These are phyloP conservation scores for Metarhizium brunneum DNA, from an alignment of 2,329 filamentous ascomycete species.

Conservation along the genomic window DNA sequence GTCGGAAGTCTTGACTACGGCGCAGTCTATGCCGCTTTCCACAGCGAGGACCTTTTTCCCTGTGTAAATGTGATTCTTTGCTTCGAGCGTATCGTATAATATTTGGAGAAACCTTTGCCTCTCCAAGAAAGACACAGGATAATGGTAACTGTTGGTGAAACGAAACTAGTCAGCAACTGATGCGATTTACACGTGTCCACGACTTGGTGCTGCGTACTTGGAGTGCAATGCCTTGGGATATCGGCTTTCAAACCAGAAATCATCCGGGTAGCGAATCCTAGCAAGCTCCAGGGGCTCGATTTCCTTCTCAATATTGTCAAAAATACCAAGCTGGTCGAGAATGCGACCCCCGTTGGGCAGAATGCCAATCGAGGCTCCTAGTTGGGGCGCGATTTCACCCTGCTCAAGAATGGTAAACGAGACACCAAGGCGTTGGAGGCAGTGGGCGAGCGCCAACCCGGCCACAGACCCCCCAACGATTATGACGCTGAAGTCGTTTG, in stretches of 20 bases:
- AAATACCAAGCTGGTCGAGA: slow-evolving; percentile 36
- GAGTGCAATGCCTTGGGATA: slow-evolving; percentile 5
- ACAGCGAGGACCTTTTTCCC: slow-evolving; percentile 10
- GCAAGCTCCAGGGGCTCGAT: slow-evolving; percentile 7
- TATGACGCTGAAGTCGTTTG: slow-evolving; percentile 9
- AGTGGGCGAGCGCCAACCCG: slow-evolving; percentile 23
- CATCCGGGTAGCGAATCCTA: slow-evolving; percentile 6
- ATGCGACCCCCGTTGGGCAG: slow-evolving; percentile 33
- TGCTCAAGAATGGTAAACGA: slow-evolving; percentile 40
- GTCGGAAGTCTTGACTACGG: slow-evolving; percentile 23
- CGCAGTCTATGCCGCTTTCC: slow-evolving; percentile 1
- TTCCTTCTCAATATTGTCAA: slow-evolving; percentile 11
- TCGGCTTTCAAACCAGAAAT: slow-evolving; percentile 6
- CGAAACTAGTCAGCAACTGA: neutral
- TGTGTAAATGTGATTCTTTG: slow-evolving; percentile 16
- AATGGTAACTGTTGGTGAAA: slow-evolving; percentile 13
- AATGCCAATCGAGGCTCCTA: slow-evolving; percentile 39
- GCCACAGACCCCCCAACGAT: slow-evolving; percentile 39
- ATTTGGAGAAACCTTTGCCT: slow-evolving; percentile 23
- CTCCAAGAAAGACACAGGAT: slow-evolving; percentile 24
- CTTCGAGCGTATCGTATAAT: slow-evolving; percentile 21
- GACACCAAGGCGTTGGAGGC: slow-evolving; percentile 33
- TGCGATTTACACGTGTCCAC: neutral
- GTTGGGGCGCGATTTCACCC: slow-evolving; percentile 31
- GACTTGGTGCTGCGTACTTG: slow-evolving; percentile 1